Conservation (phyloP, 2,329 filamentous ascomycete genomes). For the Exophiala mesophila region DNA sequence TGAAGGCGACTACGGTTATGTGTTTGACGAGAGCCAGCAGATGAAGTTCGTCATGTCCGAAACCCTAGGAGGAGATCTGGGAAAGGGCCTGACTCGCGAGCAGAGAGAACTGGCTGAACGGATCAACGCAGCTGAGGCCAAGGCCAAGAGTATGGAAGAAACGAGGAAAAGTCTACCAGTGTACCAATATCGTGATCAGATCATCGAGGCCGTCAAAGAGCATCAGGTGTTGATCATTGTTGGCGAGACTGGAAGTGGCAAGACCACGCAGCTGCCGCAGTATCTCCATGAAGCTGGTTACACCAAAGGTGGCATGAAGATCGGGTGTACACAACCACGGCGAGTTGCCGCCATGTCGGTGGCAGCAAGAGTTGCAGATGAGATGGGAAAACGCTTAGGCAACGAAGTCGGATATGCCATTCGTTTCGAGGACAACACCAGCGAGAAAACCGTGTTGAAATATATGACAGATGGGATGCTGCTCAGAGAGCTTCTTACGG, state of each 20-base stretch:
- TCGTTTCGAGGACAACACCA: constrained; percentile 88
- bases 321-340: constrained; percentile 90
- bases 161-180: constrained; percentile 87
- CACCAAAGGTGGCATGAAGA: constrained; percentile 75
- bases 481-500: constrained; percentile 80
- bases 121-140: constrained; percentile 82
- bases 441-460: constrained; percentile 84
- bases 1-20: constrained; percentile 82
- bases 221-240: constrained; percentile 89
- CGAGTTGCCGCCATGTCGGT: constrained; percentile 97
- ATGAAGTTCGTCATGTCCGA: constrained; percentile 79
- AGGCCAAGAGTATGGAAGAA: constrained; percentile 82
- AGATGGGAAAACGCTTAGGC: constrained; percentile 84
- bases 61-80: constrained; percentile 63
- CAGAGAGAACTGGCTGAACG: constrained; percentile 73
- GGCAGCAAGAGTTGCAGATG: constrained; percentile 90
- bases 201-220: constrained; percentile 78
- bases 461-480: constrained; percentile 99
- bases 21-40: constrained; percentile 83
- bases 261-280: constrained; percentile 91
- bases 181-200: constrained; percentile 78
- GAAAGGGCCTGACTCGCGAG: constrained; percentile 66
- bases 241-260: constrained; percentile 90
- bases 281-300: constrained; percentile 90
- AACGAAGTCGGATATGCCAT: constrained; percentile 93